Conservation (phyloP, 1,139 yeast genomes). For the Kluyveromyces marxianus region DNA sequence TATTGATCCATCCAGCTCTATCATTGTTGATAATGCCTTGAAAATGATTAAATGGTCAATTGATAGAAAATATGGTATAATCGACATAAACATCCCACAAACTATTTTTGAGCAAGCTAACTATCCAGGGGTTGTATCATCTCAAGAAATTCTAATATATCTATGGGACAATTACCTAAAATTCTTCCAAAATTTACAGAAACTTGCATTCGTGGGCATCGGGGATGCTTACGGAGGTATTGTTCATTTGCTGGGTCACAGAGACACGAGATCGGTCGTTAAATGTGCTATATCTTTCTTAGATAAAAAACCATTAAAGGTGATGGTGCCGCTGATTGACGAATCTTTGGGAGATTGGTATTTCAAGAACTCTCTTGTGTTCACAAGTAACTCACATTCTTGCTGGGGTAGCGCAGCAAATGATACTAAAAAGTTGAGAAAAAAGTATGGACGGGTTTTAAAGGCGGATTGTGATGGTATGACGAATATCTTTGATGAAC, state of each 20-base stretch:
- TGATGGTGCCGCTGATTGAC: slow-evolving; percentile 80
- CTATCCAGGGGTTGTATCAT: slow-evolving; percentile 55
- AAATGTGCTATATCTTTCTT: slow-evolving; percentile 69
- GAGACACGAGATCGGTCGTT: slow-evolving; percentile 57
- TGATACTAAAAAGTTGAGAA: slow-evolving; percentile 67
- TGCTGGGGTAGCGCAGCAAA: slow-evolving; percentile 59
- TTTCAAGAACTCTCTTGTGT: slow-evolving; percentile 75
- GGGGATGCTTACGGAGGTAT: slow-evolving; percentile 88
- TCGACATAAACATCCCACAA: slow-evolving; percentile 75
- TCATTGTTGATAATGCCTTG: slow-evolving; percentile 55
- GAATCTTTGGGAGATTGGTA: slow-evolving; percentile 85
- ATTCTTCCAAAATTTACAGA: slow-evolving; percentile 58
- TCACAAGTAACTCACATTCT: slow-evolving; percentile 64
- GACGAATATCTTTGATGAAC: slow-evolving; percentile 69
- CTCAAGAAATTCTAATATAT: slow-evolving; percentile 72
- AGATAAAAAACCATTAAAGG: slow-evolving; percentile 57
- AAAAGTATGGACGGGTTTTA: slow-evolving; percentile 84
- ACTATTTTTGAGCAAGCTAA: slow-evolving; percentile 33
- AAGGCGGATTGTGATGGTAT: slow-evolving; percentile 66
- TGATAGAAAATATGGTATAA: slow-evolving; percentile 59
- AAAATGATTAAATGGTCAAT: slow-evolving; percentile 53
- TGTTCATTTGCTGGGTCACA: slow-evolving; percentile 80
- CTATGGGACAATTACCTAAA: slow-evolving; percentile 88
- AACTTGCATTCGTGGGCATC: slow-evolving; percentile 74
- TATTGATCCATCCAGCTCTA: slow-evolving; percentile 63